Conservation (phyloP, 768 basidiomycete species). For the Lyophyllum atratum region DNA sequence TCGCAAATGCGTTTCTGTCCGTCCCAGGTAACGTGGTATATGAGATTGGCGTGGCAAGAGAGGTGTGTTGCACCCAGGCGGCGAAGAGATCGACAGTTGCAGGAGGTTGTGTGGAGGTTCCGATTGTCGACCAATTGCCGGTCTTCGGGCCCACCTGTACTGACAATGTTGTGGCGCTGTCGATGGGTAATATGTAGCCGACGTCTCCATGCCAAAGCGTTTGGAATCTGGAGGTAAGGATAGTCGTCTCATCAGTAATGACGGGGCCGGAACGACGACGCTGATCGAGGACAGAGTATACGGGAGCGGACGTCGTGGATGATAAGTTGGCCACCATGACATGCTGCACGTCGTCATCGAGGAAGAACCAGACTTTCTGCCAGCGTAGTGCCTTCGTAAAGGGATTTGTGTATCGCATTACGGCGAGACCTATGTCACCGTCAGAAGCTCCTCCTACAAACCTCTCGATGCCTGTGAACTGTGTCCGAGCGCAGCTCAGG, state of each 20-base stretch:
- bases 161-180: conserved; percentile 31
- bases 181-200: conserved; percentile 57
- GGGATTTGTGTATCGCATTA: conserved; percentile 71
- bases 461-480: conserved; percentile 45
- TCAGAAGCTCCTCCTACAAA: conserved; percentile 73
- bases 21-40: conserved; percentile 63
- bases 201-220: conserved; percentile 67
- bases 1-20: conserved; percentile 35
- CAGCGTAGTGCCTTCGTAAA: conserved; percentile 51
- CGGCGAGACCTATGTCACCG: conserved; percentile 55
- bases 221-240: conserved; percentile 17
- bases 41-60: conserved; percentile 36
- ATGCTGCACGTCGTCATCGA: conserved; percentile 61
- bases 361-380: conserved; percentile 78
- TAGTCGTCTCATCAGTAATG: conserved; percentile 37
- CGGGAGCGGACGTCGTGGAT: conserved; percentile 44
- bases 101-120: conserved; percentile 61
- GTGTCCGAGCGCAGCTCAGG: conserved; percentile 47
- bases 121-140: conserved; percentile 64
- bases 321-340: conserved; percentile 59
- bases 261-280: conserved; percentile 45
- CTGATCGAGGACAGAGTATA: conserved; percentile 72
- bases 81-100: conserved; percentile 63
- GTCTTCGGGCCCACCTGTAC: conserved; percentile 47
- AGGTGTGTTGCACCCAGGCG: conserved; percentile 55